phyloP scores from a whole-genome alignment of 139 green algal genomes.

The Yamagishiella unicocca region DNA sequence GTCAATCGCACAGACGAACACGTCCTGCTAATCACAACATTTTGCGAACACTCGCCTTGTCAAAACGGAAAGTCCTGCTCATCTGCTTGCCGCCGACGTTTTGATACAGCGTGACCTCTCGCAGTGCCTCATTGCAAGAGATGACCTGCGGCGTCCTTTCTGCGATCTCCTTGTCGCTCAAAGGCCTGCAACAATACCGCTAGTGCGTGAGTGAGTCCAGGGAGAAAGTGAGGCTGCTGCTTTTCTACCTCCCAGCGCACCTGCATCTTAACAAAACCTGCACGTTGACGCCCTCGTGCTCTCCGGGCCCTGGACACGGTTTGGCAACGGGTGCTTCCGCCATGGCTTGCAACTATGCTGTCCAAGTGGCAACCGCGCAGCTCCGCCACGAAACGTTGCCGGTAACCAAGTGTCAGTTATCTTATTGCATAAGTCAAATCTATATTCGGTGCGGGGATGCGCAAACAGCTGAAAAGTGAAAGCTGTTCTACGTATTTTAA shows the following conservation, averaged over 20 bases:
- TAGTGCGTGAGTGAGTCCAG: no score
- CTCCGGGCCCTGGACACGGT: neutral
- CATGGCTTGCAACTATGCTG: no score
- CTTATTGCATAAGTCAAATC: no score
- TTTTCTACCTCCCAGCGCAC: slow-evolving; percentile 56
- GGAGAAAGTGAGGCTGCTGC: no score
- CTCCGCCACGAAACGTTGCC: no score
- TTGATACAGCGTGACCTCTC: slow-evolving; percentile 89
- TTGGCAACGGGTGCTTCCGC: neutral
- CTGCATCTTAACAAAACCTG: slow-evolving; percentile 97
- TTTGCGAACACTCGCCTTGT: slow-evolving; percentile 78
- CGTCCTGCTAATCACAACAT: neutral
- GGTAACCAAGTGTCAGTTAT: no score
- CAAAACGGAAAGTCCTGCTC: slow-evolving; percentile 93
- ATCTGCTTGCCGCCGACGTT: slow-evolving; percentile 82
- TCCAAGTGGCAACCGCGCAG: no score
- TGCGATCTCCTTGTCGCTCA: slow-evolving; percentile 82
- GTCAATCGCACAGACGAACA: no score
- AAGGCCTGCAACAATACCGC: slow-evolving; percentile 78
- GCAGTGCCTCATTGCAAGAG: slow-evolving; percentile 81
- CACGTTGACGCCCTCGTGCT: slow-evolving; percentile 90
- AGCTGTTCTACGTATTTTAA: no score
- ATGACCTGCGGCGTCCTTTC: slow-evolving; percentile 81
- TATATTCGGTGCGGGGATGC: no score
- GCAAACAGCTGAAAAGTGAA: no score